phyloP scores from a whole-genome alignment of 192 early-diverging fungal genomes.

The Linnemannia elongata region DNA sequence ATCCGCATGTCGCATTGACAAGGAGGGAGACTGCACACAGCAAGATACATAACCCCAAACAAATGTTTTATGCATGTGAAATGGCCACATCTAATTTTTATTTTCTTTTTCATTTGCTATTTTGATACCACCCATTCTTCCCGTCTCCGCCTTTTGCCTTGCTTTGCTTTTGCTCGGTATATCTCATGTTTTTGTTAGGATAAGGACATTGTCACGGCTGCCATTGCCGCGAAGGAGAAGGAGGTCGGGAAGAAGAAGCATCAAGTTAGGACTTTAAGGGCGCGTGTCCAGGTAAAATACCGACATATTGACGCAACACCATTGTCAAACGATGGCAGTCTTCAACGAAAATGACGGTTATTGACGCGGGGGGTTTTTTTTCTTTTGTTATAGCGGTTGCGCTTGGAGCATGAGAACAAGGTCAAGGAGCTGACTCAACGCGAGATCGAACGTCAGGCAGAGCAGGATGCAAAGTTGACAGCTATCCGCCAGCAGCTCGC shows the following conservation, averaged over 20 bases:
- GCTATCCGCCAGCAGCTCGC: conserved; percentile 21
- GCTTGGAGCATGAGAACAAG: conserved; percentile 17
- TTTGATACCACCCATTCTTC: neutral
- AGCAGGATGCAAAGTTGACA: conserved; percentile 13
- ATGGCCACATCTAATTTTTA: neutral
- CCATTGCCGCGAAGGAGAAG: conserved; percentile 34
- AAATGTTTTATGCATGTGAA: conserved; percentile 2
- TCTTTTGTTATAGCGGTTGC: conserved; percentile 17
- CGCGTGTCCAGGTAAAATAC: conserved; percentile 24
- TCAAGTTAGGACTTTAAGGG: conserved; percentile 34
- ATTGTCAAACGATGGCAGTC: neutral
- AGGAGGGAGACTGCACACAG: neutral
- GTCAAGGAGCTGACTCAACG: conserved; percentile 12
- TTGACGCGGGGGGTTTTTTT: neutral
- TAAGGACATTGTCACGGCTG: conserved; percentile 19
- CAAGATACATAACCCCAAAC: neutral
- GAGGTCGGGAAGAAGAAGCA: conserved; percentile 30
- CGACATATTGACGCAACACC: neutral
- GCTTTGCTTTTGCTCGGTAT: neutral
- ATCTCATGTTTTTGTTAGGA: conserved; percentile 19
- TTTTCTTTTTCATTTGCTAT: neutral
- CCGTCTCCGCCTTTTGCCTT: neutral
- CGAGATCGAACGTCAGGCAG: neutral
- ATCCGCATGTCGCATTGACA: neutral
- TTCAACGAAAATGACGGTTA: neutral